Conservation (phyloP, 1,139 yeast genomes). For the Yamadazyma triangularis region DNA sequence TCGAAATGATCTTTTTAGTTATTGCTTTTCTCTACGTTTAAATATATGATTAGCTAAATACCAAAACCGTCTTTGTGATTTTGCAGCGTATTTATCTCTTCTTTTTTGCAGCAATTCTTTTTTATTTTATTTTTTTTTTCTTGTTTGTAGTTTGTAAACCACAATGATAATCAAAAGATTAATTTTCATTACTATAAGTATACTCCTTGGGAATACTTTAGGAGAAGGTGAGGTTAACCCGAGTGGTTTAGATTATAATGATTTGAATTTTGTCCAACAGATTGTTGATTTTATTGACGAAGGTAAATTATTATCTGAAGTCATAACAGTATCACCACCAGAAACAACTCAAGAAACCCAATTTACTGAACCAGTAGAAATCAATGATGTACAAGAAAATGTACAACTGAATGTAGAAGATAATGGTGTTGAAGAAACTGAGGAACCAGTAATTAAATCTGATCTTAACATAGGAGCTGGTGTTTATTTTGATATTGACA, state of each 20-base stretch:
- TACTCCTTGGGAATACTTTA: too few relatives aligned
- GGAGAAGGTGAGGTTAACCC: too few relatives aligned
- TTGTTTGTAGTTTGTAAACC: too few relatives aligned
- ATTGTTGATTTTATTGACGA: conserved; percentile 8
- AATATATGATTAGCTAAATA: too few relatives aligned
- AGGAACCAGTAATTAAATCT: conserved; percentile 3
- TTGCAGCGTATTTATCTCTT: too few relatives aligned
- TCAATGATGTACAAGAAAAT: not conserved
- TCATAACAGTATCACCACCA: conserved; percentile 1
- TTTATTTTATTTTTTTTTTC: too few relatives aligned
- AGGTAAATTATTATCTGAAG: conserved; percentile 6
- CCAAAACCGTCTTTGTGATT: too few relatives aligned
- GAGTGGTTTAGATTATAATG: not conserved
- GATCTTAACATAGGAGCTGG: conserved; percentile 11
- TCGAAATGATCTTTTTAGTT: too few relatives aligned
- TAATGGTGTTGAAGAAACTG: not conserved
- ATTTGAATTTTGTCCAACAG: not conserved
- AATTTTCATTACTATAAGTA: too few relatives aligned
- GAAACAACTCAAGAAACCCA: not conserved
- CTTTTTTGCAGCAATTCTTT: too few relatives aligned
- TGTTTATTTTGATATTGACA: conserved; percentile 9
- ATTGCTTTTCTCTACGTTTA: too few relatives aligned
- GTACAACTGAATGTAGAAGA: not conserved
- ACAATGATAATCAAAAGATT: too few relatives aligned
- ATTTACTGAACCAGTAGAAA: conserved; percentile 2